phyloP scores from a whole-genome alignment of 768 basidiomycete genomes.

The Boletus sp. region DNA sequence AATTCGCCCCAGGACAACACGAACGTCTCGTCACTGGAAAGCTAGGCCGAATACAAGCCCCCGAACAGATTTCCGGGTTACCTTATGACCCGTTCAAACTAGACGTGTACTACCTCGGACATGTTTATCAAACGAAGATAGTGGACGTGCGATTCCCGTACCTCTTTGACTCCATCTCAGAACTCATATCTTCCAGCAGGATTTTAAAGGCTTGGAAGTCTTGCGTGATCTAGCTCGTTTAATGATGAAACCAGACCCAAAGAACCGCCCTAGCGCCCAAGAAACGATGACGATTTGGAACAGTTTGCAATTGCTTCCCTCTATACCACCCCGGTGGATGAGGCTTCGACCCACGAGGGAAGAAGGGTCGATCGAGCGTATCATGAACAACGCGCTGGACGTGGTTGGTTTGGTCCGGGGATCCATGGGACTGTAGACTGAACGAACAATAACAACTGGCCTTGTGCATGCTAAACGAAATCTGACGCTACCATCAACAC shows the following conservation, averaged over 20 bases:
- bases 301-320: not conserved
- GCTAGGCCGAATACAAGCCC: no score
- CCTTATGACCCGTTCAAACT: no score
- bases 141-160: no score
- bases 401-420: conserved; percentile 12
- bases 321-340: conserved; percentile 2
- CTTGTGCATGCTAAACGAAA: not conserved
- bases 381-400: conserved; percentile 13
- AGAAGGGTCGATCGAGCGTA: conserved; percentile 12
- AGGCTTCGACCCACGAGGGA: conserved; percentile 6
- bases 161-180: no score
- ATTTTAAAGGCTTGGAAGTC: no score
- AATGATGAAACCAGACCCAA: conserved; percentile 8
- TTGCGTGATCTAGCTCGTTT: not conserved
- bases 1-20: no score
- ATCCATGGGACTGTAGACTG: conserved; percentile 1
- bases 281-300: conserved; percentile 2
- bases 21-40: no score
- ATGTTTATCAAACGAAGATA: no score
- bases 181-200: no score
- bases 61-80: no score
- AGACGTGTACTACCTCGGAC: no score
- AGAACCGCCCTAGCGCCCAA: not conserved
- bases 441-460: not conserved
- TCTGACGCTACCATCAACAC: not conserved